Evolutionary conservation across 202 grass and related monocot species (phyloP).

Genomic region (Zizania palustris): DNA sequence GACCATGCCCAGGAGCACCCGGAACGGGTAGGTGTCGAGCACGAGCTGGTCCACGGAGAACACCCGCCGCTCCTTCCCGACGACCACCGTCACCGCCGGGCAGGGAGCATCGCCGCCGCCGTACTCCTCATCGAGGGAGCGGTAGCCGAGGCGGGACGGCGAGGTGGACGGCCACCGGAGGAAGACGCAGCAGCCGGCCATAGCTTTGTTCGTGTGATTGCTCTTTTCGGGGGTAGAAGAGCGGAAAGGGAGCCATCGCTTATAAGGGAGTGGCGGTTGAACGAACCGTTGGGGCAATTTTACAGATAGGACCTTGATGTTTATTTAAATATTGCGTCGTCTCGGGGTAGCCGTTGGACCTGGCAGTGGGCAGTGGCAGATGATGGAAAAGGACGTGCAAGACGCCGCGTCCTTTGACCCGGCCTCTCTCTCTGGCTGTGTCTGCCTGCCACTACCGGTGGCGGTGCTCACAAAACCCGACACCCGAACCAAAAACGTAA

Average conservation of each 20-base stretch:
- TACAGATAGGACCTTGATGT: neutral
- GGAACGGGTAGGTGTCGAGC: conserved; percentile 62
- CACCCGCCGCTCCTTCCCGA: conserved; percentile 87
- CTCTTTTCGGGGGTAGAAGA: neutral
- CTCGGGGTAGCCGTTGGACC: conserved; percentile 55
- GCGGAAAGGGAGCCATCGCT: neutral
- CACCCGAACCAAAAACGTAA: too few species aligned
- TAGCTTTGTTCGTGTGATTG: conserved; percentile 34
- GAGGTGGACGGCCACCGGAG: conserved; percentile 61
- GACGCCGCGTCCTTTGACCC: neutral
- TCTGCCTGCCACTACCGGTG: conserved; percentile 30
- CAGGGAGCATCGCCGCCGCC: conserved; percentile 4
- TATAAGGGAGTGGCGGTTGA: conserved; percentile 4
- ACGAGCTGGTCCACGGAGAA: conserved; percentile 82
- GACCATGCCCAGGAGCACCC: conserved; percentile 73
- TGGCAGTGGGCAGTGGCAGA: neutral
- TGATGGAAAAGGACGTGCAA: conserved; percentile 16
- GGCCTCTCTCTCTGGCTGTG: neutral
- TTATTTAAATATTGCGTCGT: neutral
- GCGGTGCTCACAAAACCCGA: too few species aligned
- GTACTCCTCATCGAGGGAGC: conserved; percentile 36
- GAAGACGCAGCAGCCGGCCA: conserved; percentile 82
- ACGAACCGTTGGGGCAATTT: conserved; percentile 38
- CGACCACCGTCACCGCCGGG: conserved; percentile 66
- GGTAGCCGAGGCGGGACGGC: conserved; percentile 63